Evolutionary conservation across 2,329 filamentous ascomycete genomes (phyloP).

Genomic region (Trichoderma harzianum): DNA sequence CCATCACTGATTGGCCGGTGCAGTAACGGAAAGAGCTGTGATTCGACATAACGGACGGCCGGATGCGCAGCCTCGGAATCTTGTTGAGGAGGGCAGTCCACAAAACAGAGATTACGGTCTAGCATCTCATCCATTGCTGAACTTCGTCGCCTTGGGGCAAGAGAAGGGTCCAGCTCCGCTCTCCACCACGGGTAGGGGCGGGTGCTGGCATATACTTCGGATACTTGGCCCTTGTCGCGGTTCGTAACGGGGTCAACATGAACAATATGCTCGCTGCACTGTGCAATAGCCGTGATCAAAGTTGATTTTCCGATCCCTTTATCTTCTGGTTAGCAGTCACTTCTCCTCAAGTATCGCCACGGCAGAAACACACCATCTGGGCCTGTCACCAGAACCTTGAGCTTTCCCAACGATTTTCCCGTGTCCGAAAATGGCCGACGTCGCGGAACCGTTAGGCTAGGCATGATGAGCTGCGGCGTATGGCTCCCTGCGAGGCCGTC

Average conservation of each 20-base stretch:
- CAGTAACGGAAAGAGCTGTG: constrained; percentile 31
- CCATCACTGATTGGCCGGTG: constrained; percentile 61
- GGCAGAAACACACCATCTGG: constrained; percentile 55
- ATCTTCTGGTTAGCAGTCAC: constrained; percentile 10
- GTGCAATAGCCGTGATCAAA: constrained; percentile 82
- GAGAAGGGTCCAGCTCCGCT: constrained; percentile 68
- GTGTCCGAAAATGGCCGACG: constrained; percentile 85
- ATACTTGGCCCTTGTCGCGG: constrained; percentile 37
- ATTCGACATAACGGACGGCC: constrained; percentile 70
- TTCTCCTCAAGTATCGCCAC: not conserved
- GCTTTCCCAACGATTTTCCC: constrained; percentile 76
- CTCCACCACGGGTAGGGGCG: constrained; percentile 88
- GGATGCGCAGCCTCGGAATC: constrained; percentile 37
- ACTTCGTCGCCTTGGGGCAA: constrained; percentile 56
- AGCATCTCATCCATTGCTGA: constrained; percentile 69
- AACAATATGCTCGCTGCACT: constrained; percentile 85
- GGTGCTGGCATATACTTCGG: constrained; percentile 75
- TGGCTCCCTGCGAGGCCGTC: constrained; percentile 7
- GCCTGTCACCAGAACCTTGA: constrained; percentile 87
- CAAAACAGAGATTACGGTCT: constrained; percentile 90
- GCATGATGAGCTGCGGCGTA: constrained; percentile 90
- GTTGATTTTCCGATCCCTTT: constrained; percentile 83
- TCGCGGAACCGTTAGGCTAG: constrained; percentile 85
- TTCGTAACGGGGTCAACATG: constrained; percentile 71
- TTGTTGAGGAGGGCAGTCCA: constrained; percentile 72